phyloP scores from a whole-genome alignment of 345 rosid genomes.

The Jatropha curcas region DNA sequence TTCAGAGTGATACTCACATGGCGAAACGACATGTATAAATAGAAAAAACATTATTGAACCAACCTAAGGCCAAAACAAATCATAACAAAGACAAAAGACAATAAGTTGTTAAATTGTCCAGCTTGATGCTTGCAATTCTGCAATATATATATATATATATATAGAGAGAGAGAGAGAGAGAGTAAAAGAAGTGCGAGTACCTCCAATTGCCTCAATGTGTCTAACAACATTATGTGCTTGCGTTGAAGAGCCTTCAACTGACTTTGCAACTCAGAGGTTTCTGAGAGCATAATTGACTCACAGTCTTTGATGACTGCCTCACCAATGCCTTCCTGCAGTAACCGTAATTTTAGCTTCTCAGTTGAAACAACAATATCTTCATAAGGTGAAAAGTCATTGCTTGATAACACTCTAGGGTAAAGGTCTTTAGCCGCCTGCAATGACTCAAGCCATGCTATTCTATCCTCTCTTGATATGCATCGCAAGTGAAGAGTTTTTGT shows the following conservation, averaged over 20 bases:
- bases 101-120: background rate
- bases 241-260: slow-evolving; percentile 60
- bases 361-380: slow-evolving; percentile 82
- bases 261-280: slow-evolving; percentile 71
- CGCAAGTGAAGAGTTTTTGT: slow-evolving; percentile 96
- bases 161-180: too few species aligned
- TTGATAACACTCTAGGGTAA: slow-evolving; percentile 68
- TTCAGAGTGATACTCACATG: background rate
- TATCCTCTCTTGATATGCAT: slow-evolving; percentile 70
- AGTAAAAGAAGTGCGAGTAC: too few species aligned
- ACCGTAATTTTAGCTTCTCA: slow-evolving; percentile 71
- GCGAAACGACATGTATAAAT: background rate
- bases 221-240: slow-evolving; percentile 70
- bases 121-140: background rate
- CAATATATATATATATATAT: too few species aligned
- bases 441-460: slow-evolving; percentile 86
- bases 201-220: slow-evolving; percentile 87
- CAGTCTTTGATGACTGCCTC: slow-evolving; percentile 75
- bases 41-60: background rate
- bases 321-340: slow-evolving; percentile 73
- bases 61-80: background rate
- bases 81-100: background rate
- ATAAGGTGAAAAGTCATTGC: slow-evolving; percentile 58
- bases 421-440: slow-evolving; percentile 80
- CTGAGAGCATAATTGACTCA: slow-evolving; percentile 81